Evolutionary conservation across 2,329 filamentous ascomycete species (phyloP), one percentile per base, ranked within the genome.

Genomic region (Fusarium sp.): DNA sequence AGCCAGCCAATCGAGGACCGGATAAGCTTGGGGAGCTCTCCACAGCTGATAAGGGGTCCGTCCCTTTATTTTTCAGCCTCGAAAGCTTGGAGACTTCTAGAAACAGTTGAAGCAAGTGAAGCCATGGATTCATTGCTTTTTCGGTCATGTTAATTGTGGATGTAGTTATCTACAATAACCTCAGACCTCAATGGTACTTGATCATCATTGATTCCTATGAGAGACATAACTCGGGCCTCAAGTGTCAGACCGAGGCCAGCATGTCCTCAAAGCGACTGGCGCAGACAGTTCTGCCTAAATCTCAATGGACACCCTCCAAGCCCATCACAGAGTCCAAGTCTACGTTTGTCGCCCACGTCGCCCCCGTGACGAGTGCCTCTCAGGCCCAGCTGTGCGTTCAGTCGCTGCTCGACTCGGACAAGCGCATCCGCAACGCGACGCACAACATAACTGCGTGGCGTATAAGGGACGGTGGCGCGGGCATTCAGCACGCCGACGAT

Each of bases 401-500:
- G 55, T 90, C 96, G 78, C 85, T 99, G 1, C 84, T 97, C 10
- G 86, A 89, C 7, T 91, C 89, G 4, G 93, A 98, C 79, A 93
- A 91, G 80, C 93, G 92, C 27, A 61, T 70, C 51, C 67, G 64
- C 42, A 70, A 70, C 49, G 67, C 67, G 23, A 70, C 67, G 14
- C 67, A 70, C 54, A 70, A 70, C 27, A 70, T 70, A 8, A 70
- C 67, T 16, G 67, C 67, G 25, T 70, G 67, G 67, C 67, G 67
- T 72, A 90, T 93, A 25, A 90, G 93, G 20, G 84, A 86, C 46
- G 95, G 81, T 83, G 59, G 81, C 81, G 63, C 84, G 56, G 81
- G 82, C 20, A 93, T 90, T 73, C 93, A 98, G 79, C 96, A 99
- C 80, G 97, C 91, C 77, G 92, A 99, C 75, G 96, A 99, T 75